Base-by-base conservation (phyloP, 805 yeast species). In the Yamadazyma scolyti region DNA sequence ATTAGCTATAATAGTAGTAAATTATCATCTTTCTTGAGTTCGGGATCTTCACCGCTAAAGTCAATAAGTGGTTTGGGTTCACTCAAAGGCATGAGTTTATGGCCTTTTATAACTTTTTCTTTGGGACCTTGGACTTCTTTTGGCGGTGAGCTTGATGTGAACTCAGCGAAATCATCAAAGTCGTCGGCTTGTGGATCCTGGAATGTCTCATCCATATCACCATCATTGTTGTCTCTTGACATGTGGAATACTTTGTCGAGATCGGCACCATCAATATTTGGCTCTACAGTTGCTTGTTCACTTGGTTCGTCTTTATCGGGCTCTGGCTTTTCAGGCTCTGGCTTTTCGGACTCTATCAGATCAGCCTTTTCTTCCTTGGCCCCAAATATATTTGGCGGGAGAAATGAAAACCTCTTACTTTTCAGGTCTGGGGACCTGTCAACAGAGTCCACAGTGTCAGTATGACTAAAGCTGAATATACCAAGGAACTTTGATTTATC, bases 161-260 rank as follows among this genome's bases (percentile, higher is more conserved):
- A 52, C 9, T 47, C 56, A 6, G 46, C 45, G 31, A 52, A 48
- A 9, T 51, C 56, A 23, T 47, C 51, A 17, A 28, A 17, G 8
- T 34, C 43, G 2, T 36, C 42, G 8, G 19, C 12, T n/a, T n/a
- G n/a, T n/a, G n/a, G n/a, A n/a, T n/a, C n/a, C n/a, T n/a, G n/a
- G 3, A 9, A 8, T 5, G 8, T 21, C 31, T 7, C 28, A 14
- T 13, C 23, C 16, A 9, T 27, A 9, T 25, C 11, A n/a, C n/a
- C n/a, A 15, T 13, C 27, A 23, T 33, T 8, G 25, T 8, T 25
- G 16, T 21, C 11, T 3, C 33, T 20, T 6, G 34, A 31, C 16
- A 37, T 27, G 9, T 31, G 18, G 18, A 40, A 40, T 11, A 35
- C 23, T 12, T 35, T 22, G 23, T 40, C 44, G 4, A 40, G 20